Conservation (phyloP, 2,329 filamentous ascomycete genomes). For the Cytospora paraplurivora region DNA sequence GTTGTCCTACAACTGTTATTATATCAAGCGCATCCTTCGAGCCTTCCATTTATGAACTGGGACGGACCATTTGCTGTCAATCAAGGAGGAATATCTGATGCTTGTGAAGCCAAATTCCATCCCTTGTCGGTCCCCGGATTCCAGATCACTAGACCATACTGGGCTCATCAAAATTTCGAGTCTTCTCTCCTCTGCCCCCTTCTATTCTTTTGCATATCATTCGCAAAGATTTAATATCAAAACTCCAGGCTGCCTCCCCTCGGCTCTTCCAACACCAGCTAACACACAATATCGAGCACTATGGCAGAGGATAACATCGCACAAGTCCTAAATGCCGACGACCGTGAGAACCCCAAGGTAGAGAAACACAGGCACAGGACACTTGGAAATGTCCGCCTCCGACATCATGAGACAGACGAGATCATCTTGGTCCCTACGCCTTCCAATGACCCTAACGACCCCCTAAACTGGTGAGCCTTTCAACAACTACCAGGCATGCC, state of each 20-base stretch:
- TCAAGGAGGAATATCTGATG: slow-evolving; percentile 2
- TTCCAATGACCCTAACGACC: slow-evolving; percentile 53
- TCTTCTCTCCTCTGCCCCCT: not conserved
- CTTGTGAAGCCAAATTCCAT: not conserved
- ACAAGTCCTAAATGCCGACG: slow-evolving; percentile 26
- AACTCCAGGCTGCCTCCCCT: not conserved
- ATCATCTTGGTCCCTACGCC: slow-evolving; percentile 55
- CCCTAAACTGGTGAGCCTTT: slow-evolving; percentile 50
- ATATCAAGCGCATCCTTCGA: not conserved
- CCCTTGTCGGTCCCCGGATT: slow-evolving; percentile 4
- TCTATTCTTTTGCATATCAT: not conserved
- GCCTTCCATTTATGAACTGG: not conserved
- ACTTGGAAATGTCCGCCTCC: slow-evolving; percentile 46
- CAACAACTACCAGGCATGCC: not conserved
- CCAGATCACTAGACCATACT: not conserved
- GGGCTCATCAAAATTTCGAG: not conserved
- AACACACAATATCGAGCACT: not conserved
- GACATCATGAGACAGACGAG: slow-evolving; percentile 46
- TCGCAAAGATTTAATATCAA: not conserved
- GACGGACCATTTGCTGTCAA: not conserved
- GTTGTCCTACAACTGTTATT: slow-evolving; percentile 5
- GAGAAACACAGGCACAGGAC: slow-evolving; percentile 34
- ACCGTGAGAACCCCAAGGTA: slow-evolving; percentile 25
- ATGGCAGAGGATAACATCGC: slow-evolving; percentile 31
- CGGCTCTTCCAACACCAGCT: not conserved